Evolutionary conservation across 371 early-diverging fungal genomes (phyloP).

Genomic region (Mortierella sp.): DNA sequence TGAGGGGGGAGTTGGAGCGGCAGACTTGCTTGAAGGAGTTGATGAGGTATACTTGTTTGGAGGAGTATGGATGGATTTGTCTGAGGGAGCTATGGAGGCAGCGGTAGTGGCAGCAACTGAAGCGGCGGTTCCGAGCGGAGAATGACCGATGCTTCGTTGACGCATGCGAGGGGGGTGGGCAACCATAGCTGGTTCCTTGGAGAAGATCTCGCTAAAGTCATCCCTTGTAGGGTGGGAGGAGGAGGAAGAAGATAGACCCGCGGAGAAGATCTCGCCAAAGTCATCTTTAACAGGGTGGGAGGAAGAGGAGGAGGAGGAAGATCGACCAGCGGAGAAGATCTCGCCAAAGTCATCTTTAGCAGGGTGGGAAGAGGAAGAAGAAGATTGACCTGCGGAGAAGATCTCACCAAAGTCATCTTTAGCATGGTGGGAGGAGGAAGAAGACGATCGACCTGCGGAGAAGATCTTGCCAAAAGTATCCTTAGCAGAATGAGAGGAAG

Average conservation of each 20-base stretch:
- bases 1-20: too few relatives aligned
- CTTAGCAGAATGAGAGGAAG: background rate
- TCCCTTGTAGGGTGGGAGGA: background rate
- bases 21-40: background rate
- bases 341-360: background rate
- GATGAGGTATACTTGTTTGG: too few relatives aligned
- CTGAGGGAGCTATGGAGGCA: background rate
- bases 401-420: background rate
- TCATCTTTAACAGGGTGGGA: background rate
- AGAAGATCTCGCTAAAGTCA: background rate
- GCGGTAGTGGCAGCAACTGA: background rate
- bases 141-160: conserved; percentile 18
- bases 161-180: conserved; percentile 15
- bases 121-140: background rate
- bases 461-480: background rate
- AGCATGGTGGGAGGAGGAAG: background rate
- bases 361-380: background rate
- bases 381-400: too few relatives aligned
- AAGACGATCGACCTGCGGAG: background rate
- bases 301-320: background rate
- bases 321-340: background rate
- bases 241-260: background rate
- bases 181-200: background rate
- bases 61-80: background rate
- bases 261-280: background rate